Base-by-base conservation (phyloP, 2,329 filamentous ascomycete species). In the Fusarium protoensiforme region DNA sequence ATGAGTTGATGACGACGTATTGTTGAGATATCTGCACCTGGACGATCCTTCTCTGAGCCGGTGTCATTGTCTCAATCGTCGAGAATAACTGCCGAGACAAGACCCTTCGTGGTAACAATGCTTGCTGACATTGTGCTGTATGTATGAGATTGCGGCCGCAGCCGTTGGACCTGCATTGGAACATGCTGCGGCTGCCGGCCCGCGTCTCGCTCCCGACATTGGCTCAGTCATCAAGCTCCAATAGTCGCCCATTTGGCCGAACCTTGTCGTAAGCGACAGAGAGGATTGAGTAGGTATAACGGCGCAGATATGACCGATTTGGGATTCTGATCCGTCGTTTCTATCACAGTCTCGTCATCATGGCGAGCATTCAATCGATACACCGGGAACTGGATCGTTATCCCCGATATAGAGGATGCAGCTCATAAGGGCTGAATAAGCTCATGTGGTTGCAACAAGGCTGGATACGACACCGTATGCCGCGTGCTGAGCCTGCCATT, bases 351-450 rank as follows among this genome's bases (percentile, higher is more conserved):
- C 59, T 67, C 68, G 69, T 71, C 69, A 71, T 67, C 27, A 31
- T 35, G 39, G 8, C 58, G 29, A 53, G 39, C 53, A 38, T 54
- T 33, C 27, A 51, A 54, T 33, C 27, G 43, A 54, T 33, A 22
- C 48, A 20, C 22, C 39, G 41, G 59, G 33, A 51, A 29, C 22
- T 36, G 6, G 33, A 36, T 20, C 5, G 18, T 33, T 35, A 53
- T 60, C 46, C 27, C 58, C 39, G 39, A 29, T 72, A 72, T 72
- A 74, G 71, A 74, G 71, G 57, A 54, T 72, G 71, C 71, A 74
- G 71, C 39, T 53, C 22, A 24, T 54, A 33, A 31, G 18, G 22
- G 33, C 16, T 54, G 60, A 41, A 41, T 41, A 36, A 41, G 24
- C 18, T 38, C 31, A 14, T 33, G 31, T 29, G 24, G 39, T 27